A percentile compares a stretch with the other conserved stretches of the same genome.
phyloP scores from a whole-genome alignment of 257 asterid species.

The Echites panduratus region DNA sequence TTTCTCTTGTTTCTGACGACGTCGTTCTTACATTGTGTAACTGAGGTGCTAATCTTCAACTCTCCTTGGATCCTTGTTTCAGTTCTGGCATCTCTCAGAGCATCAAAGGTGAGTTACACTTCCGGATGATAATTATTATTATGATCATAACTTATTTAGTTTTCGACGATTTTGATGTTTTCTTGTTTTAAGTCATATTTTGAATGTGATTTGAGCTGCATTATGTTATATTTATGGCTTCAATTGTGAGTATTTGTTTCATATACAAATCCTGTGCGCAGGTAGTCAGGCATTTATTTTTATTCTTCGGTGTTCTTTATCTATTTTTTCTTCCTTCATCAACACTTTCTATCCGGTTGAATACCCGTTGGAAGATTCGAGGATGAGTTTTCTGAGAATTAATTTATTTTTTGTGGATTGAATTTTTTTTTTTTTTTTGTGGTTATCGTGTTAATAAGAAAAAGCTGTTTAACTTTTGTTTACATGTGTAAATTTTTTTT shows the following conservation, averaged over 20 bases:
- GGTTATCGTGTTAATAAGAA: not conserved
- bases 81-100: constrained; percentile 5
- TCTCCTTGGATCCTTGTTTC: constrained; percentile 32
- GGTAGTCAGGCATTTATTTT: not conserved
- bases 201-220: constrained; percentile 18
- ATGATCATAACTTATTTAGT: not conserved
- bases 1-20: constrained; percentile 42
- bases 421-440: not conserved
- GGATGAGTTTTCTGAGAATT: not conserved
- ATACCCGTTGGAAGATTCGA: not conserved
- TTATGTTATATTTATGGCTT: constrained; percentile 6
- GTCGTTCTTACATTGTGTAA: constrained; percentile 32
- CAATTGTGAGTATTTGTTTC: not conserved
- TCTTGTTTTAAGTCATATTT: constrained; percentile 1
- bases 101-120: constrained; percentile 25
- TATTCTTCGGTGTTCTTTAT: not conserved
- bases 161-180: not conserved
- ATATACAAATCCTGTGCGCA: not conserved
- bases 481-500: not conserved
- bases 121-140: constrained; percentile 10
- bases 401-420: not conserved
- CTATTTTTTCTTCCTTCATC: not conserved
- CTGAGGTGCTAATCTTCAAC: constrained; percentile 27
- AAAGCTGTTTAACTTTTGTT: not conserved
- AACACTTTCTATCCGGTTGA: not conserved